A percentile compares a stretch with the other conserved stretches of the same genome.
Conservation (phyloP, 495 filamentous ascomycete genomes). For the Hypoxylon trugodes region DNA sequence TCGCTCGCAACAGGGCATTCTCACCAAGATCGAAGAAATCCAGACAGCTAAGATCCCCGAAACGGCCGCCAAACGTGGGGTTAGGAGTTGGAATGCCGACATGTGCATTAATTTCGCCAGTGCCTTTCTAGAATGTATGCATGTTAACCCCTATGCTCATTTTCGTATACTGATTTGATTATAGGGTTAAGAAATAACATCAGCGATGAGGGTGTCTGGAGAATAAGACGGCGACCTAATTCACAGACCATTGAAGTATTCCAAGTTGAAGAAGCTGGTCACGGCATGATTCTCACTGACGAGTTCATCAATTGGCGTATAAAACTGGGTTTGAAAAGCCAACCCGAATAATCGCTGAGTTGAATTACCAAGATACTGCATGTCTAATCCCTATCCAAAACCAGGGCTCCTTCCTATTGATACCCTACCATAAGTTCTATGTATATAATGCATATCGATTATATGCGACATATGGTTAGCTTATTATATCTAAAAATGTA, state of each 20-base stretch:
- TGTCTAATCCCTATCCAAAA: conserved; percentile 8
- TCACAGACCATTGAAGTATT: conserved; percentile 72
- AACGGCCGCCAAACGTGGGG: conserved; percentile 70
- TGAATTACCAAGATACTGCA: conserved; percentile 1
- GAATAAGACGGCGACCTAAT: conserved; percentile 69
- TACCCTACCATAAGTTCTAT: conserved; percentile 22
- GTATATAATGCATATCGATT: too few species aligned
- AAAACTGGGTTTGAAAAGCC: conserved; percentile 48
- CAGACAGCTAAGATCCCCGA: conserved; percentile 79
- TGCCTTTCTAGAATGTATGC: conserved; percentile 76
- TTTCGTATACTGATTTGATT: conserved; percentile 14
- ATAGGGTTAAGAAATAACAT: conserved; percentile 72
- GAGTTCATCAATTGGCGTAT: conserved; percentile 80
- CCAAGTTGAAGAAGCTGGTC: conserved; percentile 73
- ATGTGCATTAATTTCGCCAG: conserved; percentile 88
- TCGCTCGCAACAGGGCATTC: conserved; percentile 74
- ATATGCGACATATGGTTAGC: too few species aligned
- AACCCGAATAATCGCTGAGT: not conserved
- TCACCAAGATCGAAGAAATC: conserved; percentile 75
- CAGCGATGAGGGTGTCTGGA: conserved; percentile 79
- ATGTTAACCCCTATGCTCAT: not conserved
- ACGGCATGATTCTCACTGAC: conserved; percentile 77
- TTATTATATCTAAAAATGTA: conserved; percentile 8
- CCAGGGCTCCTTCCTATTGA: conserved; percentile 30
- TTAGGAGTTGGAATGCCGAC: conserved; percentile 83